A percentile compares a stretch with the other conserved stretches of the same genome.
Evolutionary conservation across 129 eudicot species (phyloP).

Genomic region (Lactuca saligna): DNA sequence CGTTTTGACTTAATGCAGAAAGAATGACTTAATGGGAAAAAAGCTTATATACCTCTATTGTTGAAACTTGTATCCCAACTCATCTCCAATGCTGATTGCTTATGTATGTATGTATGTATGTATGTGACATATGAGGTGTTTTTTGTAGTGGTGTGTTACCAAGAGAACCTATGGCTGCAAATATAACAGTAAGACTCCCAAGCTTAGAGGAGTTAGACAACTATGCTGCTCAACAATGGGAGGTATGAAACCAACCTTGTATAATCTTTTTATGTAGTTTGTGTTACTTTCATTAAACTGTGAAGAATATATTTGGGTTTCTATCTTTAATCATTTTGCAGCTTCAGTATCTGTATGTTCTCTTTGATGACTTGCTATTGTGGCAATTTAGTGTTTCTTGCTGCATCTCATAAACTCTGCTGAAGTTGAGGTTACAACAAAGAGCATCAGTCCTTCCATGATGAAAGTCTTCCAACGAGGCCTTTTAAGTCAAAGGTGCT

Average conservation of each 20-base stretch:
- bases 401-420: conserved; percentile 93
- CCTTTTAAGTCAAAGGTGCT: conserved; percentile 77
- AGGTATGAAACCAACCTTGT: conserved; percentile 55
- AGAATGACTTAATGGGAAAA: too few relatives aligned
- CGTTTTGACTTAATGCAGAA: too few relatives aligned
- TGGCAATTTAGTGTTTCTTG: conserved; percentile 77
- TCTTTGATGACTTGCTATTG: conserved; percentile 43
- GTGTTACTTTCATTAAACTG: conserved; percentile 8
- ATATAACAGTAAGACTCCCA: conserved; percentile 72
- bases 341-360: conserved; percentile 32
- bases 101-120: neutral
- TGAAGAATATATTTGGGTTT: conserved; percentile 25
- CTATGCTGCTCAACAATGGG: conserved; percentile 87
- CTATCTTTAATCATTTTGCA: conserved; percentile 27
- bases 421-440: conserved; percentile 66
- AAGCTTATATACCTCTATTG: too few relatives aligned
- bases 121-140: conserved; percentile 25
- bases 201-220: conserved; percentile 79
- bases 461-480: conserved; percentile 95
- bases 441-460: conserved; percentile 83
- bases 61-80: too few relatives aligned
- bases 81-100: too few relatives aligned
- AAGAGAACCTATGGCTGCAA: conserved; percentile 82
- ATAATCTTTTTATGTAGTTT: conserved; percentile 10
- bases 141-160: conserved; percentile 73